Evolutionary conservation across 1,139 yeast species (phyloP), one percentile per base, ranked within the genome.

Genomic region (Scheffersomyces illinoinensis): DNA sequence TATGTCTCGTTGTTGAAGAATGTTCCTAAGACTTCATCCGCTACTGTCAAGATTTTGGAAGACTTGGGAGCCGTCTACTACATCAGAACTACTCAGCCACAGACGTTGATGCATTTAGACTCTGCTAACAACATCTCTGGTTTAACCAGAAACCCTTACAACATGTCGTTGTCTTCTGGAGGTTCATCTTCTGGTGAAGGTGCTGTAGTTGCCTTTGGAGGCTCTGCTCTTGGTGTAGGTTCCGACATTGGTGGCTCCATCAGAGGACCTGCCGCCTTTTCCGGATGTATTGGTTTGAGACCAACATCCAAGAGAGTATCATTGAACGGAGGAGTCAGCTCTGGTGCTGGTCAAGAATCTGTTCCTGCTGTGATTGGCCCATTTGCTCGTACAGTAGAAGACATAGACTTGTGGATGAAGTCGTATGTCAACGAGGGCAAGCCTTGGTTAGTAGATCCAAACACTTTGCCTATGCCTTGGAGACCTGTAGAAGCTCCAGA

Each of bases 181-280:
- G 96, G 96, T 12, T 87, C 92, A 0, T 87, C 92, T 1, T 87
- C 91, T 47, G 96, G 96, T 64, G 95, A 89, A 71, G 93, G 93
- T 64, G 84, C 93, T 0, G 71, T 87, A 64, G 85, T 87, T 53
- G 85, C 84, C 1, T 84, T 87, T 72, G 88, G 86, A 54, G 92
- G 88, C 12, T 85, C 91, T 43, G 79, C 85, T 2, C 62, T 89
- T 52, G 93, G 93, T 53, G 79, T 89, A 59, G 95, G 95, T 20
- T 83, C 90, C 51, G 96, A 90, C 72, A 89, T 90, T 65, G 96
- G 95, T 61, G 96, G 95, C 0, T 86, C 91, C 1, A 87, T 90
- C 63, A 82, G 95, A 68, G 87, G 83, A 7, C 96, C 95, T 2
- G 90, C 93, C 46, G 92, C 91, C 0, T 89, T 81, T 68, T 82